A percentile compares a stretch with the other conserved stretches of the same genome.
phyloP scores from a whole-genome alignment of 208 protist species.

The Strigomonas culicis region DNA sequence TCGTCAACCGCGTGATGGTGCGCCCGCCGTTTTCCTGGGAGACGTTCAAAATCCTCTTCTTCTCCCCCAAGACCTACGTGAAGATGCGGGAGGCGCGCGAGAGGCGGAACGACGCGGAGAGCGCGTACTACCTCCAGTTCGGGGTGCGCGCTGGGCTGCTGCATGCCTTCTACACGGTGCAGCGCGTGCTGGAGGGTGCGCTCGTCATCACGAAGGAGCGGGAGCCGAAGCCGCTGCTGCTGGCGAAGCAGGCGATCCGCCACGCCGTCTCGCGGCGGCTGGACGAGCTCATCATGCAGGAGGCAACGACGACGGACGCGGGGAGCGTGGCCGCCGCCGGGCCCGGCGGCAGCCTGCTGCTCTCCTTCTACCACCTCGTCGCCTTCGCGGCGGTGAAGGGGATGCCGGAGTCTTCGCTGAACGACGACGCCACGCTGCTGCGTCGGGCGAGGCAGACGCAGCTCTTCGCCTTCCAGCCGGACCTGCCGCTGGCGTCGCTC shows the following conservation, averaged over 20 bases:
- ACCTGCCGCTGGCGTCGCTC: constrained; percentile 2
- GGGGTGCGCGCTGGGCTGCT: background rate
- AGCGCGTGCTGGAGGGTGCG: background rate
- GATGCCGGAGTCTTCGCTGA: constrained; percentile 64
- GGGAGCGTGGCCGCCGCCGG: background rate
- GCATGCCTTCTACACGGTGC: constrained; percentile 3
- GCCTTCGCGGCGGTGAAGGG: constrained; percentile 52
- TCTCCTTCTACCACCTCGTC: constrained; percentile 73
- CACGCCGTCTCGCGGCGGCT: constrained; percentile 1
- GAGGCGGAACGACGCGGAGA: background rate
- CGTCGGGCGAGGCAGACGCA: constrained; percentile 43
- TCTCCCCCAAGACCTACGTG: background rate
- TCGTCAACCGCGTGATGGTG: constrained; percentile 36
- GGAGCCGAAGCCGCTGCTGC: background rate
- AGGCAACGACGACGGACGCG: background rate
- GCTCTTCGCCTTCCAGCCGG: constrained; percentile 24
- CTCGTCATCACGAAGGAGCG: background rate
- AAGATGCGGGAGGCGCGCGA: background rate
- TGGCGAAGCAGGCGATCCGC: background rate
- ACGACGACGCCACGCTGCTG: constrained; percentile 41
- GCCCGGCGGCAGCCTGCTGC: constrained; percentile 1
- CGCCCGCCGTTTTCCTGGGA: constrained; percentile 51
- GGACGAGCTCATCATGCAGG: constrained; percentile 7
- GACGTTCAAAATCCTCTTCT: constrained; percentile 33
- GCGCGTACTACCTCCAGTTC: background rate